Percentiles rank a stretch among this genome's conserved stretches.
These are phyloP conservation scores for Ophiobolus disseminans DNA, from an alignment of 2,329 filamentous ascomycete species.

Conservation along the genomic window DNA sequence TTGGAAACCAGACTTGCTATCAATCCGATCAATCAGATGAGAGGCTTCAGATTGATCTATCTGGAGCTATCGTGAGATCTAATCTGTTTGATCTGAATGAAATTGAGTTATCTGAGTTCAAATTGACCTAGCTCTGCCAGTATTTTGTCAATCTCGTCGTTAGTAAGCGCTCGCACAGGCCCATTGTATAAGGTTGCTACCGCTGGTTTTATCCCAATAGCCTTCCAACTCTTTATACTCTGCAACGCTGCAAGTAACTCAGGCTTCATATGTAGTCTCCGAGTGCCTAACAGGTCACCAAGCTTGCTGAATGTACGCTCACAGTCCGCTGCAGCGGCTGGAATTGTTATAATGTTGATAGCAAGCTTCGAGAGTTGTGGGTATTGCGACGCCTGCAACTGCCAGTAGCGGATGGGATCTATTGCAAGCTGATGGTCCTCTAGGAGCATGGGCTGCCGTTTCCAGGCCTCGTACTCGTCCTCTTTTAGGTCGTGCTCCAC, in stretches of 20 bases:
- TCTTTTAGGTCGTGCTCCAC: background rate
- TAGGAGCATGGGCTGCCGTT: too few species aligned
- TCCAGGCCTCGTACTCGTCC: background rate
- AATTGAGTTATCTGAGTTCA: background rate
- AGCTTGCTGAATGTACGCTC: background rate
- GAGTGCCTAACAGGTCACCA: background rate
- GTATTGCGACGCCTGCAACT: background rate
- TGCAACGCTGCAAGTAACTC: background rate
- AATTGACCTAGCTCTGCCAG: background rate
- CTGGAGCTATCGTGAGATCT: too few species aligned
- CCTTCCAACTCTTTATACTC: background rate
- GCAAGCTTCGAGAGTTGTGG: background rate
- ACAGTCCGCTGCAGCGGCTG: background rate
- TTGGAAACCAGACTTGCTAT: too few species aligned
- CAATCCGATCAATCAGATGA: too few species aligned
- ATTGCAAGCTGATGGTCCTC: too few species aligned
- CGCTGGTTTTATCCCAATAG: background rate
- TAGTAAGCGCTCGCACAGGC: background rate
- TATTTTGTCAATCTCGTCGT: background rate
- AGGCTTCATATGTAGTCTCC: background rate
- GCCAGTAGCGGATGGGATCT: background rate
- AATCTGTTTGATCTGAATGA: background rate
- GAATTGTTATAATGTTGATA: background rate
- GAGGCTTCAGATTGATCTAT: too few species aligned
- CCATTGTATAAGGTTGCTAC: background rate